phyloP scores from a whole-genome alignment of 2,329 filamentous ascomycete genomes.

The Alternaria solani region DNA sequence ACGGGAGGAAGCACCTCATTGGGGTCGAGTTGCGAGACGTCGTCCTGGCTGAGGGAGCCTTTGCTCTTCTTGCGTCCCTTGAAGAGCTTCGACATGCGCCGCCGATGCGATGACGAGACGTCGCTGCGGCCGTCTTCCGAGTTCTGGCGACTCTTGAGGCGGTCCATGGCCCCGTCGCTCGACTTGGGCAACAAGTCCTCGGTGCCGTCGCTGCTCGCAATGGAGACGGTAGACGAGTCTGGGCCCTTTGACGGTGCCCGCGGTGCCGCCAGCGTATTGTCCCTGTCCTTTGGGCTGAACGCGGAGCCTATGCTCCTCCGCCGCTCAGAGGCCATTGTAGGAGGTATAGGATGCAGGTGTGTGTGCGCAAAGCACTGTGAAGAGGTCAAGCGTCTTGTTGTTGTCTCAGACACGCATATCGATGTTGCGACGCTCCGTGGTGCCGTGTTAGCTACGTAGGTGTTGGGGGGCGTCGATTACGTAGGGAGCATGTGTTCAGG shows the following conservation, averaged over 20 bases:
- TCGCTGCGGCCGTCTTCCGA: conserved; percentile 54
- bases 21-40: conserved; percentile 32
- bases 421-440: conserved; percentile 4
- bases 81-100: conserved; percentile 63
- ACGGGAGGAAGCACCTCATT: conserved; percentile 34
- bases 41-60: conserved; percentile 41
- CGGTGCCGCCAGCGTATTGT: conserved; percentile 38
- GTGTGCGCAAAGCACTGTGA: conserved; percentile 4
- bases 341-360: background rate
- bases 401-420: conserved; percentile 15
- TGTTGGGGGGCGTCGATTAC: conserved; percentile 20
- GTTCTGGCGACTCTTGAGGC: conserved; percentile 47
- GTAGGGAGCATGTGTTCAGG: conserved; percentile 11
- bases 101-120: conserved; percentile 50
- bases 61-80: conserved; percentile 54
- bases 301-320: conserved; percentile 34
- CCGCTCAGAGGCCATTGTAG: conserved; percentile 36
- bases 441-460: conserved; percentile 6
- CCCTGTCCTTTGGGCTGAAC: conserved; percentile 17
- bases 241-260: conserved; percentile 34
- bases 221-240: conserved; percentile 42
- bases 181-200: conserved; percentile 40
- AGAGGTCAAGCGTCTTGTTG: background rate
- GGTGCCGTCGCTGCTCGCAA: conserved; percentile 43
- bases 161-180: conserved; percentile 53